Evolutionary conservation across 2,329 filamentous ascomycete genomes (phyloP), one percentile per base, ranked within the genome.

Genomic region (Xylaria sp.): DNA sequence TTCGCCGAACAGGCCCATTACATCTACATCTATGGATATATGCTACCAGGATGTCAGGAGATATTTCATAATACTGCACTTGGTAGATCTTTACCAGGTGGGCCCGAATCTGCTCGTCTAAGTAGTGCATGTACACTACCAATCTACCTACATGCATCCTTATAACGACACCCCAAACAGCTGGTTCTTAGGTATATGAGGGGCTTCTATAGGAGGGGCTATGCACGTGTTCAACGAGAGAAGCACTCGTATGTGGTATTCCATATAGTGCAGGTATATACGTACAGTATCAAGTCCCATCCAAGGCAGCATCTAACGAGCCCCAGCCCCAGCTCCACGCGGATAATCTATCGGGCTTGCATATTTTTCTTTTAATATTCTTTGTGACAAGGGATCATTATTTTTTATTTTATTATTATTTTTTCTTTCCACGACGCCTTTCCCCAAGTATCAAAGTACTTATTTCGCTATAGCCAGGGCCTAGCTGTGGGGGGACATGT

Each of bases 131-230:
- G 53, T 56, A 56, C 53, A 33, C 33, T 33, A 33, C 33, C 33
- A 33, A 33, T 33, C 31, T 33, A 26, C 13, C 31, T 33, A 26
- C 13, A 40, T 42, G 40, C n/a, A 20, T 46, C 13, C 11, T 23
- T 36, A 48, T 63, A 63, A 61, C 46, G 59, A n/a, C 59, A 61
- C 59, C 46, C 59, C 60, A 56, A 63, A 44, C n/a, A 58, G 36
- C 36, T 58, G 53, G 53, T 42, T 42, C 23, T 46, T 54, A 63
- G 48, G 40, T 63, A 58, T 40, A 28, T 26, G 13, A 49, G 38
- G 31, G 31, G 20, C 17, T 53, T 13, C 23, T 51, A 44, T 53
- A 62, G 59, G 59, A 44, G 46, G 49, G 46, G 48, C 59, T 28
- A 56, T 63, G 60, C 60, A 63, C 36, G 60, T 63, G 56, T 59